Evolutionary conservation across 2,329 filamentous ascomycete genomes (phyloP), one percentile per base, ranked within the genome.

Genomic region (Talaromyces pinophilus): DNA sequence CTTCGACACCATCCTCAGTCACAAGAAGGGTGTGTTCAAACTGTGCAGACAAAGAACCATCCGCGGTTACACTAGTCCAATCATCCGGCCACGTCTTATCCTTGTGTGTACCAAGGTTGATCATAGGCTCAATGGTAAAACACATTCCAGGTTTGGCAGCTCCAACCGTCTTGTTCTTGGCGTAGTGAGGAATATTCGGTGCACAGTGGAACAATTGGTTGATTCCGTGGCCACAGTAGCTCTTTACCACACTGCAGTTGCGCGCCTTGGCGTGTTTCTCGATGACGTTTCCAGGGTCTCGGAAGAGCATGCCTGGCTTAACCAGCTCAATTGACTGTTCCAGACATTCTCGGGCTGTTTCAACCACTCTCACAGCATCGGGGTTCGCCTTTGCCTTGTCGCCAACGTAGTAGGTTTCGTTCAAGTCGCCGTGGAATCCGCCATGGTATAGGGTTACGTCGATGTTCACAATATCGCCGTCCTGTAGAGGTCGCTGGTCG

Each of bases 41-140:
- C 76, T 99, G 95, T 10, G 95, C 95, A 17, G 93, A 97, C 76
- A 87, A 84, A 79, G 90, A 91, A 61, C 95, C 95, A 77, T 99
- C 95, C 65, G 89, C 87, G 0, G 95, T 99, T 5, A 92, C 92
- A 79, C 93, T 97, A 0, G 95, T 99, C 95, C 95, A 99, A 82
- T 98, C 92, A 77, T 99, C 95, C 0, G 95, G 95, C 95, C 95
- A 99, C 0, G 93, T 98, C 77, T 95, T 90, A 76, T 99, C 95
- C 69, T 88, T 88, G 79, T 97, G 92, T 68, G 92, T 93, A 67
- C 95, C 95, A 64, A 97, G 79, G 48, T 92, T 93, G 76, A 99
- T 93, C 95, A 99, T 99, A 17, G 95, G 95, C 82, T 99, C 95
- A 68, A 99, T 99, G 0, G 95, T 99, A 75, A 99, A 99, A 70